Percentiles rank a stretch among this genome's conserved stretches.
These are phyloP conservation scores for Trifolium dubium DNA, from an alignment of 306 rosid genomes.

Conservation along the genomic window DNA sequence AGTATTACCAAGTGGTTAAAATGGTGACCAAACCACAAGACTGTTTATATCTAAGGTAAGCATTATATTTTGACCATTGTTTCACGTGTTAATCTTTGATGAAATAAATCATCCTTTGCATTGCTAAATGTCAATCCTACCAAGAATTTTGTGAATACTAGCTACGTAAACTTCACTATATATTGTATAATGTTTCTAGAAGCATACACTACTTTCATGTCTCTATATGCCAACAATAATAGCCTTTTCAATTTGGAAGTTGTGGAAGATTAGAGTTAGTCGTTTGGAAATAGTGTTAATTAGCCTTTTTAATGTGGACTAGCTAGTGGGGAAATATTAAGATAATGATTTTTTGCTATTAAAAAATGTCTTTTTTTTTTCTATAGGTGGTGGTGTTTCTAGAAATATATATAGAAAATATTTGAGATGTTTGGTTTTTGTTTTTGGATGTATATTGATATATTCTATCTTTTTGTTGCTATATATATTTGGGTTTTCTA, in stretches of 20 bases:
- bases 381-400: too few relatives aligned
- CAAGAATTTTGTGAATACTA: slow-evolving; percentile 48
- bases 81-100: slow-evolving; percentile 38
- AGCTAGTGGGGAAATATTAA: too few relatives aligned
- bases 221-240: slow-evolving; percentile 5
- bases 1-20: slow-evolving; percentile 71
- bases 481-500: too few relatives aligned
- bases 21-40: slow-evolving; percentile 75
- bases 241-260: slow-evolving; percentile 18
- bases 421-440: too few relatives aligned
- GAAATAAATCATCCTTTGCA: slow-evolving; percentile 25
- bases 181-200: slow-evolving; percentile 53
- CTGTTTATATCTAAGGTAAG: slow-evolving; percentile 35
- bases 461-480: too few relatives aligned
- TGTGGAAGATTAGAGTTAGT: neutral
- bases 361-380: too few relatives aligned
- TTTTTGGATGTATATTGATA: too few relatives aligned
- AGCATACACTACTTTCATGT: slow-evolving; percentile 8
- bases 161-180: slow-evolving; percentile 21
- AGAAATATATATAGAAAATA: too few relatives aligned
- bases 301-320: too few relatives aligned
- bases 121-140: slow-evolving; percentile 71
- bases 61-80: slow-evolving; percentile 35
- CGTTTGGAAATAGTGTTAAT: neutral
- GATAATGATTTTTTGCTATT: too few relatives aligned